Evolutionary conservation across 176 grass and related monocot species (phyloP).

Genomic region (Bonia amplexicaulis): DNA sequence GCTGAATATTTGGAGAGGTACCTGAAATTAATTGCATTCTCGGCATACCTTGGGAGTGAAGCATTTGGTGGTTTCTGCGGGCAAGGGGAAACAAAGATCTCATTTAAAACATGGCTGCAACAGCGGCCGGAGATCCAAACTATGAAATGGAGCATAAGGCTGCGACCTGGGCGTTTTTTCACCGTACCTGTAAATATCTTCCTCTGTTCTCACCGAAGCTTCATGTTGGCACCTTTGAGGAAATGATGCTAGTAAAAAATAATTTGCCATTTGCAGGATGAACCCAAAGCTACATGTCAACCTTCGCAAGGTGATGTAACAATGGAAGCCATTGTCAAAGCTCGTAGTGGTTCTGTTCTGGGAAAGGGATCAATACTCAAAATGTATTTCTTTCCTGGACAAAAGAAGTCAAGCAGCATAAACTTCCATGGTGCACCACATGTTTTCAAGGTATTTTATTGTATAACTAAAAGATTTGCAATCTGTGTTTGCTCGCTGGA

Average conservation of each 20-base stretch:
- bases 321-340: conserved; percentile 84
- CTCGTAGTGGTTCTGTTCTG: conserved; percentile 85
- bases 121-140: conserved; percentile 87
- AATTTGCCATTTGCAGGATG: conserved; percentile 56
- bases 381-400: conserved; percentile 96
- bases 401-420: conserved; percentile 69
- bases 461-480: neutral
- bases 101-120: conserved; percentile 92
- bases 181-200: conserved; percentile 64
- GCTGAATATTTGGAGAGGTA: conserved; percentile 98
- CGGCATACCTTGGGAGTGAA: conserved; percentile 92
- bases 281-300: conserved; percentile 55
- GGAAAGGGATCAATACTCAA: conserved; percentile 99
- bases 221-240: conserved; percentile 17
- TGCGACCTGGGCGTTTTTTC: conserved; percentile 93
- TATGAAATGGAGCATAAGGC: conserved; percentile 98
- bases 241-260: conserved; percentile 8
- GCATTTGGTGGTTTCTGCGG: conserved; percentile 91
- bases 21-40: conserved; percentile 95
- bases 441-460: conserved; percentile 76
- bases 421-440: conserved; percentile 75
- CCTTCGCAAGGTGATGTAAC: conserved; percentile 69
- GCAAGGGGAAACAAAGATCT: conserved; percentile 71
- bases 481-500: neutral
- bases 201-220: conserved; percentile 21